Evolutionary conservation across 2,329 filamentous ascomycete species (phyloP), one percentile per base, ranked within the genome.

Genomic region (Pseudogymnoascus pannorum): DNA sequence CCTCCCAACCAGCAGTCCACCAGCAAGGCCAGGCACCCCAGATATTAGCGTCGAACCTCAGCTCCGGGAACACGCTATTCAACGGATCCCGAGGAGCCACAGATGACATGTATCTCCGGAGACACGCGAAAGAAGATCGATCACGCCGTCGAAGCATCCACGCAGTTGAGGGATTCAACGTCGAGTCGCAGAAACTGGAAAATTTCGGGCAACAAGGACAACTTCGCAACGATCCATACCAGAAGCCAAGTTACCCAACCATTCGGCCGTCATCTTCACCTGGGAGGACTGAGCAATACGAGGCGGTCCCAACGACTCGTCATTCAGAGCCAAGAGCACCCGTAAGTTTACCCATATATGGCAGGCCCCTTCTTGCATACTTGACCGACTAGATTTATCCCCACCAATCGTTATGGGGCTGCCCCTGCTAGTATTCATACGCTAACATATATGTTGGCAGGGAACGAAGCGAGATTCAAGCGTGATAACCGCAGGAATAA

Each of bases 71-170:
- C 58, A 61, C 20, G 60, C 63, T 57, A 64, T 59, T 24, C 67
- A 54, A 57, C 62, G 40, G 57, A 64, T 29, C 62, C 63, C 9
- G 59, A 20, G 60, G 31, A 24, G 64, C 66, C 20, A 65, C 64
- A 35, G 71, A 72, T 63, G 71, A 72, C 62, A 64, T 71, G 62
- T 82, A 86, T 61, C 70, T 91, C 68, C 84, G 79, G 62, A 78
- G 80, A 61, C 73, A 78, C 24, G 72, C 76, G n/a, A 74, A 83
- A 16, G 91, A 88, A 35, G 83, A 86, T 8, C 91, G 90, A 70
- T 88, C 92, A 74, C 83, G 92, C 68, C 85, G 92, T 71, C 86
- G 92, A 66, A 97, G 92, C 75, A 83, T 95, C 76, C 90, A 90
- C 66, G 87, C 85, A 61, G 76, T 87, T 63, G 79, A 82, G 66